Conservation (phyloP, 495 filamentous ascomycete species). For the Aspergillus carlsbadensis region DNA sequence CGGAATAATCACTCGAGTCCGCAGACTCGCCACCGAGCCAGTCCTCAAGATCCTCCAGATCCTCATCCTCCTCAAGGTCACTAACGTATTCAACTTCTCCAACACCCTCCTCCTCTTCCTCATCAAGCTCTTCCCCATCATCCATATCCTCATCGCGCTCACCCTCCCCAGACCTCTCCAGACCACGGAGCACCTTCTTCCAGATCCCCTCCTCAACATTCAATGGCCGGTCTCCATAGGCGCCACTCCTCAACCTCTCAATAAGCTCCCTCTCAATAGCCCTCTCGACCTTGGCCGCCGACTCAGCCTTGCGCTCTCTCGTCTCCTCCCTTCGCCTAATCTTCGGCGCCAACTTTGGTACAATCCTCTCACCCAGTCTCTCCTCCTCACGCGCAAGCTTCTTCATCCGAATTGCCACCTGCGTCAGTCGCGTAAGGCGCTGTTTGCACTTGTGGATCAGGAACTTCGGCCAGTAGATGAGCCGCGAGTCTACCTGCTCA, state of each 20-base stretch:
- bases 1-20: conserved; percentile 52
- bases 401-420: conserved; percentile 85
- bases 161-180: conserved; percentile 85
- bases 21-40: conserved; percentile 66
- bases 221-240: conserved; percentile 90
- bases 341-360: conserved; percentile 91
- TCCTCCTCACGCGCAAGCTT: conserved; percentile 85
- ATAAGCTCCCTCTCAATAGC: conserved; percentile 96
- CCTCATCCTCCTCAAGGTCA: conserved; percentile 65
- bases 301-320: conserved; percentile 88
- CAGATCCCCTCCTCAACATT: conserved; percentile 93
- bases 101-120: conserved; percentile 70
- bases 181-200: conserved; percentile 92
- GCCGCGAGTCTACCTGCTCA: conserved; percentile 79
- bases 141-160: conserved; percentile 85
- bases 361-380: conserved; percentile 82
- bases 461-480: conserved; percentile 97
- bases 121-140: conserved; percentile 76
- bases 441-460: conserved; percentile 97
- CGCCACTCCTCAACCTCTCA: conserved; percentile 84
- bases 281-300: conserved; percentile 92
- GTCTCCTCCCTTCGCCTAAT: conserved; percentile 83
- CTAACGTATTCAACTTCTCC: conserved; percentile 85
- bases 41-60: conserved; percentile 71
- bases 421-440: conserved; percentile 87